Base-by-base conservation (phyloP, 768 basidiomycete genomes). In the Mrakia gelida region DNA sequence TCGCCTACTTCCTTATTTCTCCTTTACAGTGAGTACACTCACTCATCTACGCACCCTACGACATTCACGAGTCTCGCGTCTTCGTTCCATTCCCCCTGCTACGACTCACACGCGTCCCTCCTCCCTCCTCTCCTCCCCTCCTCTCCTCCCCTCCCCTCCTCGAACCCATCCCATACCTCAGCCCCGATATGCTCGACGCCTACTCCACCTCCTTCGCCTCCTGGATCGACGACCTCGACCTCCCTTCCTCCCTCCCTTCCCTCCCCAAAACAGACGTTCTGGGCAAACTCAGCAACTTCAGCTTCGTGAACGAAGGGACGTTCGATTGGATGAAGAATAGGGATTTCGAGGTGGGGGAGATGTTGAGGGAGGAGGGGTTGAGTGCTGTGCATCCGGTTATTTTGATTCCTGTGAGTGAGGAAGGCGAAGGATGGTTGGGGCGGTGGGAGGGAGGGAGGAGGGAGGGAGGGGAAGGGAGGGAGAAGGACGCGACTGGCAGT, bases 321-420 rank as follows among this genome's bases (percentile, higher is more conserved):
- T 70, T 73, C 38, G 54, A 49, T 26, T 79, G 74, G 74, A 79
- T 79, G 68, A 76, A 79, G 78, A 79, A 72, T 16, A 67, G 78
- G 56, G 78, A 79, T 49, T 79, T 79, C 41, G 68, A 71, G 61
- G 71, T 79, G 9, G 78, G 78, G 32, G 43, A 54, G n/a, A 67
- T 16, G 68, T 38, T 79, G 9, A 54, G 38, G 3, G 74, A 75
- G 18, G 59, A 79, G 26, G 78, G 78, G 3, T 49, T 75, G n/a
- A 54, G 28, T 32, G 78, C 78, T 10, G 62, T 71, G 23, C 65
- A 49, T 62, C 78, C 78, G 13, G 78, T 79, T 30, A 73, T 78
- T 30, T 45, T 77, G 68, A 67, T 77, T 49, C 76, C 76, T 23
- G 76, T 77, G 41, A 77, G 76, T 62, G 0, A 10, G 45, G 8